A percentile compares a stretch with the other conserved stretches of the same genome.
Evolutionary conservation across 345 rosid genomes (phyloP).

Genomic region (Sonneratia alba): DNA sequence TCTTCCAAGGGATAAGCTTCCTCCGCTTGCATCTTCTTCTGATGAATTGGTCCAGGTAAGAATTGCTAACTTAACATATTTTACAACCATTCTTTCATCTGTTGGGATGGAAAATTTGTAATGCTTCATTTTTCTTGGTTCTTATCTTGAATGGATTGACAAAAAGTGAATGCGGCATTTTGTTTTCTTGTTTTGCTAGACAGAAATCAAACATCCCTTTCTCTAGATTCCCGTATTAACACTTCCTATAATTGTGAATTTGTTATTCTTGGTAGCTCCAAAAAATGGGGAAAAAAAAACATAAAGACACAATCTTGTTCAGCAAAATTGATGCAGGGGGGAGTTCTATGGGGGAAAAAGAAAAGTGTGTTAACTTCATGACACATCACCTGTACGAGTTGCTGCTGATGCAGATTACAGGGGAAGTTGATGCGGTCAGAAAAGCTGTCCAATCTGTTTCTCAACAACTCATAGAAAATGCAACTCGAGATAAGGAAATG

Average conservation of each 20-base stretch:
- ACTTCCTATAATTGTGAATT: not conserved
- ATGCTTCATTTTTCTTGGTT: not conserved
- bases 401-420: slow-evolving; percentile 40
- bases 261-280: not conserved
- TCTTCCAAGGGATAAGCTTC: slow-evolving; percentile 60
- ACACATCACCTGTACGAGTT: not conserved
- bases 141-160: not conserved
- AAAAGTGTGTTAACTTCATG: not conserved
- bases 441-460: slow-evolving; percentile 53
- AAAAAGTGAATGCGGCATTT: not conserved
- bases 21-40: slow-evolving; percentile 34
- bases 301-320: not conserved
- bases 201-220: not conserved
- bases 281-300: not conserved
- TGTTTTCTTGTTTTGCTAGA: not conserved
- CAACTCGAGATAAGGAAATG: slow-evolving; percentile 32
- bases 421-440: slow-evolving; percentile 49
- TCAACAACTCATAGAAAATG: slow-evolving; percentile 46
- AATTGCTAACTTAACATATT: not conserved
- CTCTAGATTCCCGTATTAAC: not conserved
- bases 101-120: not conserved
- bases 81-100: not conserved
- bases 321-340: not conserved
- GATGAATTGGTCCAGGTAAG: slow-evolving; percentile 63
- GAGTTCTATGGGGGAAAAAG: not conserved